These are phyloP conservation scores for Rhytidiadelphus loreus DNA, from an alignment of 225 moss, liverwort and hornwort genomes.

Conservation along the genomic window DNA sequence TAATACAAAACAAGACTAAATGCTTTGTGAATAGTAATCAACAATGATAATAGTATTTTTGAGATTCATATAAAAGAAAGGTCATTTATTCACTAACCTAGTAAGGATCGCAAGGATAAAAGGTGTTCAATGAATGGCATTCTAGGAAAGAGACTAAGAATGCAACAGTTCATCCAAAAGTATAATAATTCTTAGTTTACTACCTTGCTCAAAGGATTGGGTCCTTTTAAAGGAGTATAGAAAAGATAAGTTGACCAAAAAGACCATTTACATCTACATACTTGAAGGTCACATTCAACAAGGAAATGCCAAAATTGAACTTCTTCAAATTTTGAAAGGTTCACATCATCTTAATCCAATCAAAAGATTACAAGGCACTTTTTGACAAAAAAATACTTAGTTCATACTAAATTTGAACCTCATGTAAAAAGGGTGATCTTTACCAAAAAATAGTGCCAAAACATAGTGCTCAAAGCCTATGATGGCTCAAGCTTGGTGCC, in stretches of 20 bases:
- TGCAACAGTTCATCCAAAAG: neutral
- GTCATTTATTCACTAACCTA: neutral
- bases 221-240: neutral
- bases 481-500: neutral
- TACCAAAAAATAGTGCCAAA: no score
- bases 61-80: neutral
- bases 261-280: neutral
- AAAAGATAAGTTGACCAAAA: neutral
- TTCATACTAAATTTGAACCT: neutral
- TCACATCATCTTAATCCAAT: neutral
- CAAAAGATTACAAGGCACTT: neutral
- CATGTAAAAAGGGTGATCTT: neutral
- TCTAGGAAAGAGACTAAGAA: accelerated
- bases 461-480: no score
- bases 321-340: neutral
- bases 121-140: neutral
- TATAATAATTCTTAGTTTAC: neutral
- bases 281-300: neutral
- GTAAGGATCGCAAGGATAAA: accelerated
- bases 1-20: neutral
- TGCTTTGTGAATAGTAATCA: neutral
- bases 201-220: neutral
- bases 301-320: neutral
- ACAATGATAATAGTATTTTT: neutral
- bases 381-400: neutral